Evolutionary conservation across 768 basidiomycete genomes (phyloP), one percentile per base, ranked within the genome.

Genomic region (Lentinus brumalis): DNA sequence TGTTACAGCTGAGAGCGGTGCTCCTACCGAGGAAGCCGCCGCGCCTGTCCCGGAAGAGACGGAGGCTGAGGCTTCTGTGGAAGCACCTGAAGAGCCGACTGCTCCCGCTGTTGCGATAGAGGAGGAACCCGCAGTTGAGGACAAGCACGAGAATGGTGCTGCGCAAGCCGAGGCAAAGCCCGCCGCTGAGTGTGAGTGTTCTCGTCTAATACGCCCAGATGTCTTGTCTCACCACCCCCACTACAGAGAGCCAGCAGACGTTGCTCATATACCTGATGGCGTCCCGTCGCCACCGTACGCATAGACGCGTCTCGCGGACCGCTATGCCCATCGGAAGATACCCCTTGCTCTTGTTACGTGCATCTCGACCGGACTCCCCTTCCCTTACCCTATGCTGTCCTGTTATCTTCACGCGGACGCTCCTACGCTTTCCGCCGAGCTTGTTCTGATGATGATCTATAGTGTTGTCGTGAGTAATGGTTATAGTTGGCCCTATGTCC

Each of bases 271-370:
- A 63, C 62, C 62, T 59, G 40, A 44, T 50, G 50, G 29, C 29
- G 15, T 50, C 12, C 21, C 21, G 50, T 40, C 44, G 46, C 53
- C 46, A 32, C 41, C 15, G 29, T 51, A 39, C 29, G 61, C 61
- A 62, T 44, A 55, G 61, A 57, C 56, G 56, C 46, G 40, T 50
- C 9, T 11, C 12, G 42, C 53, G 44, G 35, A 41, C 53, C 46
- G 44, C 52, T 45, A 51, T 50, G 53, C 46, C 18, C 40, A 32
- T 41, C 57, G 61, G 57, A 63, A 59, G 57, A 63, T 63, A 63
- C 62, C 62, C 62, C 45, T 26, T 8, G 15, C 41, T 39, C n/a
- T 50, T 47, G 44, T 49, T 42, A 32, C 49, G 15, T 29, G 32
- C 41, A 38, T 42, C 51, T 50, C 50, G 31, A 47, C 53, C 50